Base-by-base conservation (phyloP, 306 rosid species). In the Corylus avellana region DNA sequence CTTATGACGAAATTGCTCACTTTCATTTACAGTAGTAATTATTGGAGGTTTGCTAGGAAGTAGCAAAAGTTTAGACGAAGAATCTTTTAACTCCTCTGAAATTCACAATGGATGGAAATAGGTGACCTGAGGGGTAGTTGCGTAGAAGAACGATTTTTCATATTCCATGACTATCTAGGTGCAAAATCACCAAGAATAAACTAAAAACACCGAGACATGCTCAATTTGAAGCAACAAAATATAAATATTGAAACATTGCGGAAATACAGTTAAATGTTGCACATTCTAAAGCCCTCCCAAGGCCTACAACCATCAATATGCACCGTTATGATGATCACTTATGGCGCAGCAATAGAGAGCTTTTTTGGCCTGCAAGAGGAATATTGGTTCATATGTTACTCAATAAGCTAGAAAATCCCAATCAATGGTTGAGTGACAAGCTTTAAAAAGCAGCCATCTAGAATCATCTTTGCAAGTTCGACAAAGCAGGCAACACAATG, bases 211-310 rank as follows among this genome's bases (percentile, higher is more conserved):
- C 8, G 12, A 1, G 27, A 39, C 22, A 42, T 4, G 70, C 8
- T 55, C 32, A 48, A 69, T 48, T 46, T 35, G 44, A 10, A 47
- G 57, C 18, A 67, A 22, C 9, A 12, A 35, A 37, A 57, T 74
- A 17, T 7, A 37, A 42, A 42, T 42, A 67, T 67, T 8, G 58
- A 69, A 68, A 69, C 73, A 48, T 56, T 22, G 79, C 62, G 48
- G 68, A 5, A 78, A 69, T 81, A 29, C 84, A 75, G 49, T 75
- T 75, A 54, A 59, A 75, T 69, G 80, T 75, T 35, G 49, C 54
- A 58, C 49, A 29, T 49, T 20, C 44, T 75, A 44, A 39, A 56
- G 77, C 75, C 69, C 72, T 69, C 59, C 57, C 72, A 9, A 68
- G 27, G 42, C n/a, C 55, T 53, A 79, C 70, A 44, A 57, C 53